Evolutionary conservation across 192 early-diverging fungal genomes (phyloP), one percentile per base, ranked within the genome.

Genomic region (Thamnidium elegans): DNA sequence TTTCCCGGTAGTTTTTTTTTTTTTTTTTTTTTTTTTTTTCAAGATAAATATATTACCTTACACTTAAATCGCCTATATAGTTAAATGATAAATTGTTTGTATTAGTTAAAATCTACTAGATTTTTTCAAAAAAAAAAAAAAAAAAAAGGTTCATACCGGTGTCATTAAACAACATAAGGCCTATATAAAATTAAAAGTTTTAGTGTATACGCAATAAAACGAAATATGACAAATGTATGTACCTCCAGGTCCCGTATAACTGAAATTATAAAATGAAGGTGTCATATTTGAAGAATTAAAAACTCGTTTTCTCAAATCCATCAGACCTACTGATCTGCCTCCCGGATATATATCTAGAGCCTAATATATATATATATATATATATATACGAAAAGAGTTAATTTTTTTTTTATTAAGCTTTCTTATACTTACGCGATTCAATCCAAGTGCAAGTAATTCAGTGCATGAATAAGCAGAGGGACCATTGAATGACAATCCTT

Each of bases 171-270:
- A 54, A 51, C 69, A 66, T 7, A 65, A 68, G 36, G 8, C 54
- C 11, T 71, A 45, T 17, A 68, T 63, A 26, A 26, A 26, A 2
- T 26, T 26, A 26, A 51, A 7, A 56, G 19, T 0, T 30, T 11
- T 17, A 56, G 17, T 36, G 3, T 15, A 34, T 14, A 59, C 21
- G 20, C 3, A 21, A 26, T 59, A 7, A 26, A 26, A 1, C 19
- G 36, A 39, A 45, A 44, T 21, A 26, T 58, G 36, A 11, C 1
- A 26, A 3, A 26, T 26, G 1, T 26, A 26, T 26, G 62, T 71
- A 21, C 79, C 79, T 10, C 66, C 71, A 43, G 79, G 79, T 1
- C 79, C 79, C 2, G 68, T 73, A 39, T 78, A 81, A 36, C 76
- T 75, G 31, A 72, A 62, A 47, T 78, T 81, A 65, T 75, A 71